Evolutionary conservation across 768 basidiomycete genomes (phyloP), one percentile per base, ranked within the genome.

Genomic region (Dioszegia hungarica): DNA sequence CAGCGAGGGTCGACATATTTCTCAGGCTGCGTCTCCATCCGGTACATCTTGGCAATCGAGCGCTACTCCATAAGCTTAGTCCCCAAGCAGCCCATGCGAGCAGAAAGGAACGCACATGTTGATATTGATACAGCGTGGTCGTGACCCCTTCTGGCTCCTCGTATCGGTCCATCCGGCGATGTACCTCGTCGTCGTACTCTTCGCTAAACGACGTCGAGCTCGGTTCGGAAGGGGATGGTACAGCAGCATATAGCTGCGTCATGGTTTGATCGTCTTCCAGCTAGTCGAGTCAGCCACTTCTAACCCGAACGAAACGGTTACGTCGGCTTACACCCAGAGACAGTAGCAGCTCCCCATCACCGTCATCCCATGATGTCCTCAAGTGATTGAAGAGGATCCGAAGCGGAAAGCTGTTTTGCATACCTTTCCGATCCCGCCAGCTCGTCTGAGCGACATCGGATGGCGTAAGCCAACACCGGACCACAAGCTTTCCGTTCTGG

Each of bases 1-100:
- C 63, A 70, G 11, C 46, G 17, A 19, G 66, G 68, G 43, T 73
- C 71, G 20, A 66, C 58, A 24, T 66, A 34, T 19, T 43, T 22
- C 12, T 53, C 52, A 19, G 68, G 68, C 20, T 53, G 22, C 22
- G 56, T 62, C 54, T 70, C 68, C 68, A 70, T 70, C 51, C 66
- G 54, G 12, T 64, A 37, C 68, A 70, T 70, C 38, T 54, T 62
- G 1, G 57, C 53, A 3, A 70, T 58, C 1, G 68, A 70, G 31
- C 68, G 54, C 68, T 70, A 31, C 11, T 20, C 19, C 11, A 12
- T 56, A 33, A 49, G 46, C 31, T 10, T 27, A 6, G 6, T 33
- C 31, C 14, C 31, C 31, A 33, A 33, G 31, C 8, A 33, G 43
- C n/a, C 14, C 19, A 25, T 33, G 10, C 9, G 41, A 33, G 39